Conservation (phyloP, 306 rosid genomes). For the Cucumis hystrix region DNA sequence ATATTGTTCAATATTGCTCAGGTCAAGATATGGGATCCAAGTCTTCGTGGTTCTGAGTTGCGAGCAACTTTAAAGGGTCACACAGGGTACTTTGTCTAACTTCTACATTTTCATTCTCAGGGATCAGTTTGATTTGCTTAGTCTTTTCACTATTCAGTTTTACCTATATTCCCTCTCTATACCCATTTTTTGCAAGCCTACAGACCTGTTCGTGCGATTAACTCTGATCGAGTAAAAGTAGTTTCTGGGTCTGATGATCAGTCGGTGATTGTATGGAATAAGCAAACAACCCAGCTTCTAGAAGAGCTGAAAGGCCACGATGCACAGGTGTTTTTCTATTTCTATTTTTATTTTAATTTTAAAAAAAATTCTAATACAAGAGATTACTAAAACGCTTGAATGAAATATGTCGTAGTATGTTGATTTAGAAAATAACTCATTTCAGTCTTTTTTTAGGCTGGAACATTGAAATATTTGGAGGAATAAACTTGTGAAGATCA, state of each 20-base stretch:
- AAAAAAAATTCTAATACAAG: too few species aligned
- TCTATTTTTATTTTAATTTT: too few species aligned
- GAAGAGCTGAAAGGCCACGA: conserved; percentile 99
- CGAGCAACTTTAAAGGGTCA: conserved; percentile 95
- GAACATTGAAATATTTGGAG: neutral
- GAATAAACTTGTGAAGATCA: neutral
- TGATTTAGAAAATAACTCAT: too few species aligned
- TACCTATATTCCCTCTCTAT: neutral
- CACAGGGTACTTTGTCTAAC: conserved; percentile 40
- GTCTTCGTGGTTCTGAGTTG: conserved; percentile 91
- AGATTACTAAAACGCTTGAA: neutral
- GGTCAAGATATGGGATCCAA: conserved; percentile 99
- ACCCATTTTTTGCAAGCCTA: conserved; percentile 9
- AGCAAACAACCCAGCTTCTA: conserved; percentile 91
- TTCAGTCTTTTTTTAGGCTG: too few species aligned
- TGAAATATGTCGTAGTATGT: too few species aligned
- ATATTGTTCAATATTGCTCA: conserved; percentile 25
- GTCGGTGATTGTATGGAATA: conserved; percentile 88
- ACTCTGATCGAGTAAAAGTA: conserved; percentile 85
- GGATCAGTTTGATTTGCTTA: neutral
- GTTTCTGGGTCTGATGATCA: conserved; percentile 98
- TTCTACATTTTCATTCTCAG: neutral
- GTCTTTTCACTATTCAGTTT: neutral
- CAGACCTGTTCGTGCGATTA: conserved; percentile 89
- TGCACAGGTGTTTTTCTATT: conserved; percentile 41